These are phyloP conservation scores for Nematocida minor DNA, from an alignment of 371 early-diverging fungal species.

Conservation along the genomic window DNA sequence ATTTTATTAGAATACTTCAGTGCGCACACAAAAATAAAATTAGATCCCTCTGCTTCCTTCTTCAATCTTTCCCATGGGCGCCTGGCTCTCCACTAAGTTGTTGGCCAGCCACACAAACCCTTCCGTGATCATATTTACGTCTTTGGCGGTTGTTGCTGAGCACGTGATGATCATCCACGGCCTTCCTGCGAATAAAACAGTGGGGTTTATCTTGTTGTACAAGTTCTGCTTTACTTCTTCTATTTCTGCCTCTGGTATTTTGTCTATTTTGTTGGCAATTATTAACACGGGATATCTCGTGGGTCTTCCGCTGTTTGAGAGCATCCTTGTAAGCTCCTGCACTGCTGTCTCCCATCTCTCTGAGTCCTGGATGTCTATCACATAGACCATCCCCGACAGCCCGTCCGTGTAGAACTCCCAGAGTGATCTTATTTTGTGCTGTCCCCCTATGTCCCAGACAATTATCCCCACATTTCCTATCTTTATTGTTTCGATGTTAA, in stretches of 20 bases:
- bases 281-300: conserved; percentile 54
- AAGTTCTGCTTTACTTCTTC: conserved; percentile 30
- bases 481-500: conserved; percentile 65
- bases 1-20: not conserved
- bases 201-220: conserved; percentile 11
- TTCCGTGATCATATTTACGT: conserved; percentile 18
- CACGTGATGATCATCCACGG: conserved; percentile 23
- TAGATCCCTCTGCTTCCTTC: too few species aligned
- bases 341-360: conserved; percentile 78
- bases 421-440: conserved; percentile 65
- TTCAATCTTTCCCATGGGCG: too few species aligned
- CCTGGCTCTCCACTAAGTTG: conserved; percentile 11
- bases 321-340: conserved; percentile 65
- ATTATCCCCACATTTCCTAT: conserved; percentile 63
- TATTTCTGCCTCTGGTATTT: conserved; percentile 39
- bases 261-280: conserved; percentile 57
- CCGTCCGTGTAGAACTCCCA: conserved; percentile 65
- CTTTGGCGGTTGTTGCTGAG: not conserved
- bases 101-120: conserved; percentile 43
- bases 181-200: conserved; percentile 23
- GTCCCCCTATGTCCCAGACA: conserved; percentile 67
- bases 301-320: conserved; percentile 48
- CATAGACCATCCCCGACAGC: conserved; percentile 73
- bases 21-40: not conserved
- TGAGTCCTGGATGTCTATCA: conserved; percentile 83